Evolutionary conservation across 306 rosid genomes (phyloP).

Genomic region (Prunus davidiana): DNA sequence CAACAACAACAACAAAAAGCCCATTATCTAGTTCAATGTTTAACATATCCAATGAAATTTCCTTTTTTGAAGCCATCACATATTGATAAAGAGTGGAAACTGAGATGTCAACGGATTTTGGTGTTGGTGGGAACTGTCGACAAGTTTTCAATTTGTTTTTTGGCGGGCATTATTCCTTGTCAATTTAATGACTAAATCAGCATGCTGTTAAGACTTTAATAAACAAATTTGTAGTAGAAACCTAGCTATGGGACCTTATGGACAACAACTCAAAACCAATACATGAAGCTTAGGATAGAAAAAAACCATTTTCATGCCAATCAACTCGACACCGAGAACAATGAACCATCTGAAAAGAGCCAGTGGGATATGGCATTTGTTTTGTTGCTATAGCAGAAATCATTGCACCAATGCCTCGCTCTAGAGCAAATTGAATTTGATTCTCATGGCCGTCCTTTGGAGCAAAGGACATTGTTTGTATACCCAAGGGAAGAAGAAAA

Average conservation of each 20-base stretch:
- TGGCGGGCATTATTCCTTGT: background rate
- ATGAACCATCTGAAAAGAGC: conserved; percentile 92
- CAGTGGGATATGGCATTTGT: conserved; percentile 78
- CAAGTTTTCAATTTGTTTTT: background rate
- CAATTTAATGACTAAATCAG: background rate
- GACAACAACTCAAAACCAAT: background rate
- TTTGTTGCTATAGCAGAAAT: conserved; percentile 85
- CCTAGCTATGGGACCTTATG: background rate
- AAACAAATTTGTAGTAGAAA: background rate
- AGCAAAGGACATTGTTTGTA: conserved; percentile 92
- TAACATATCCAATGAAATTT: background rate
- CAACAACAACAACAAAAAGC: background rate
- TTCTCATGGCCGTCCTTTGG: conserved; percentile 96
- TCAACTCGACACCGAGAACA: conserved; percentile 93
- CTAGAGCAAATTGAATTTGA: conserved; percentile 93
- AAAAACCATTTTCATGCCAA: conserved; percentile 79
- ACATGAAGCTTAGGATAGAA: background rate
- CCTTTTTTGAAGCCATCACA: background rate
- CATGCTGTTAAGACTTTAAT: background rate
- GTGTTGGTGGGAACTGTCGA: background rate
- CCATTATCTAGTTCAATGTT: background rate
- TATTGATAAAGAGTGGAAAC: background rate
- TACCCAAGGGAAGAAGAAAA: conserved; percentile 79
- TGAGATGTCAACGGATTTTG: background rate
- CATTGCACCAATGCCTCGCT: conserved; percentile 90